These are phyloP conservation scores for Pisolithus tinctorius DNA, from an alignment of 768 basidiomycete genomes.

Conservation along the genomic window DNA sequence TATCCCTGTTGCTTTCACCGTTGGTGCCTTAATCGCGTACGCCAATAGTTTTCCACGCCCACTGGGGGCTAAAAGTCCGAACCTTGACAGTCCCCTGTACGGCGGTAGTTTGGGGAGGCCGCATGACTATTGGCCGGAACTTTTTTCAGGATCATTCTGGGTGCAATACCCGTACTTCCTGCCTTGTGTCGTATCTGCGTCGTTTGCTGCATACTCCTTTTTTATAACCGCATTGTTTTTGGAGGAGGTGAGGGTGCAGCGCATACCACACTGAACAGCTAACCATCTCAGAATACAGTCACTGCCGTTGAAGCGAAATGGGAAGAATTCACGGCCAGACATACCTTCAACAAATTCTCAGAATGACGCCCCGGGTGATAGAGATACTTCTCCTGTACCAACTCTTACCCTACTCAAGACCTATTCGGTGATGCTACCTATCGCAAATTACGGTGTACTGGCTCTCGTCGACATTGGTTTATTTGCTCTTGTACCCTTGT, in stretches of 20 bases:
- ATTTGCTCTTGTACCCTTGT: constrained; percentile 36
- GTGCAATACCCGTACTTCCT: constrained; percentile 67
- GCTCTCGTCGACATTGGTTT: constrained; percentile 60
- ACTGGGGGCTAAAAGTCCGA: constrained; percentile 26
- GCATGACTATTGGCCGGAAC: constrained; percentile 53
- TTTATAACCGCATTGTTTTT: constrained; percentile 44
- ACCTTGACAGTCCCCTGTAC: constrained; percentile 52
- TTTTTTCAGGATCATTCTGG: constrained; percentile 59
- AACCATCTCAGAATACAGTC: not conserved
- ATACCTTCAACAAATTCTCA: not conserved
- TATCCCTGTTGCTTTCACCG: too few species aligned
- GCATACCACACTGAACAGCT: not conserved
- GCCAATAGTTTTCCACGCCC: too few species aligned
- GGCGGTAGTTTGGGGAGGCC: constrained; percentile 63
- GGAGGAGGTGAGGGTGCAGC: constrained; percentile 38
- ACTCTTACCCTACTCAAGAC: constrained; percentile 42
- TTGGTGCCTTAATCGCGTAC: too few species aligned
- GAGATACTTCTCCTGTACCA: constrained; percentile 28
- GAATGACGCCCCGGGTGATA: not conserved
- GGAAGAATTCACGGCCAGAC: not conserved
- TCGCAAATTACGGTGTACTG: constrained; percentile 53
- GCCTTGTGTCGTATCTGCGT: constrained; percentile 58
- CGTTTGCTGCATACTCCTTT: constrained; percentile 45
- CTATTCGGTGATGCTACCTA: constrained; percentile 48
- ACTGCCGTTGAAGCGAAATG: not conserved